These are phyloP conservation scores for Sporobolomyces pararoseus DNA, from an alignment of 768 basidiomycete species.

Conservation along the genomic window DNA sequence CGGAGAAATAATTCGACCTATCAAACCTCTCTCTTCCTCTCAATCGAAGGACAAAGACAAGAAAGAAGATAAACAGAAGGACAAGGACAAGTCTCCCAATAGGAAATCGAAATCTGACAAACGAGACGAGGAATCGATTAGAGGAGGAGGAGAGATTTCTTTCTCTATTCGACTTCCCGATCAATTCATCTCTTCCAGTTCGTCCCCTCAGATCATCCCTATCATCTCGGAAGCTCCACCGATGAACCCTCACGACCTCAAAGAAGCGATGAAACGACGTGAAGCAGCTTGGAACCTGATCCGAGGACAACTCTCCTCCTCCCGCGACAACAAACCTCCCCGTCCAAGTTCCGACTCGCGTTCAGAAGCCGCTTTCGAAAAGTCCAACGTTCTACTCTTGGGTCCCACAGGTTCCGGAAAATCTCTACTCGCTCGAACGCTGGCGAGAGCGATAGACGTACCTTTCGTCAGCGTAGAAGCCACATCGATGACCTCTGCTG, in stretches of 20 bases:
- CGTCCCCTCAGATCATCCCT: not conserved
- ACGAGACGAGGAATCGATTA: not conserved
- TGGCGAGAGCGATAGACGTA: conserved; percentile 86
- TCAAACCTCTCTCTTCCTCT: not conserved
- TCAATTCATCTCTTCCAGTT: not conserved
- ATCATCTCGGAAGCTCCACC: conserved; percentile 2
- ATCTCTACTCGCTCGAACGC: conserved; percentile 74
- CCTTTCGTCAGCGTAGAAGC: conserved; percentile 93
- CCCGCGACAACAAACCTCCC: not conserved
- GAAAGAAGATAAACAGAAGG: not conserved
- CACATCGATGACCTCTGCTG: conserved; percentile 79
- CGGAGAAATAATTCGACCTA: not conserved
- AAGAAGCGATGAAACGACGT: not conserved
- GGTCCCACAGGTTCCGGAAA: conserved; percentile 47
- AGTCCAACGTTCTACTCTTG: conserved; percentile 89
- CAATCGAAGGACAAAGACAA: not conserved
- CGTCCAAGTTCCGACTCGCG: not conserved
- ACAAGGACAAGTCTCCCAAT: not conserved
- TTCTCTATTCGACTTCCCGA: not conserved
- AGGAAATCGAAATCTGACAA: too few relatives aligned
- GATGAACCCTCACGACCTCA: not conserved
- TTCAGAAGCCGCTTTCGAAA: conserved; percentile 58
- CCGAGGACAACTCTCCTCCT: not conserved
- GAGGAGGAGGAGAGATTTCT: not conserved
- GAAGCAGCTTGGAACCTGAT: not conserved